phyloP scores from a whole-genome alignment of 169 alveolate species.

The Plasmodium vivax region DNA sequence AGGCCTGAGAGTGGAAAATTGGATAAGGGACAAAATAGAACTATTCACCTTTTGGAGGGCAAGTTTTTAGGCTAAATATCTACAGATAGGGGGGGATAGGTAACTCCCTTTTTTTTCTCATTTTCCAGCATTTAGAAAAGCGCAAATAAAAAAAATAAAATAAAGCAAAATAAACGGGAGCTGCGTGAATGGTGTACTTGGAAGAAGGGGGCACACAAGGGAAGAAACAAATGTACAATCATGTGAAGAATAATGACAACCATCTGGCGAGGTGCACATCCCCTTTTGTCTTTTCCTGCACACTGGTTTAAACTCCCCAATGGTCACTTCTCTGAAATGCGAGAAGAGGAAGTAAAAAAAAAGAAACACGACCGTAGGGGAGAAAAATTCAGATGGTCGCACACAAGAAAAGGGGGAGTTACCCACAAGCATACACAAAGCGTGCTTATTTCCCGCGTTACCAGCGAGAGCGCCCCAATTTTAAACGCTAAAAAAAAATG shows the following conservation, averaged over 20 bases:
- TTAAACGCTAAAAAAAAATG: conserved; percentile 28
- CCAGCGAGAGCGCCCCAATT: not conserved
- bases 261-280: not conserved
- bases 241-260: not conserved
- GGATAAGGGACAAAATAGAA: conserved; percentile 4
- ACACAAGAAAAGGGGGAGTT: not conserved
- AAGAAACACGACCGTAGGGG: not conserved
- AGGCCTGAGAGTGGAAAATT: not conserved
- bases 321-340: not conserved
- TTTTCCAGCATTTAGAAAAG: not conserved
- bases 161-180: not conserved
- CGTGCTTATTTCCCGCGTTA: not conserved
- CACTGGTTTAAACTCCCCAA: not conserved
- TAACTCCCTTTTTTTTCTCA: not conserved
- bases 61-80: not conserved
- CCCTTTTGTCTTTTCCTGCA: not conserved
- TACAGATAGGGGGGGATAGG: not conserved
- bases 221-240: not conserved
- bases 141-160: not conserved
- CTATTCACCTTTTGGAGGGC: conserved; percentile 3
- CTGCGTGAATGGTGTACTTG: not conserved
- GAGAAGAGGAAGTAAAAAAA: not conserved
- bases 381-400: not conserved
- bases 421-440: not conserved
- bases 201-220: not conserved